Evolutionary conservation across 2,329 filamentous ascomycete species (phyloP).

Genomic region (Venturia aucupariae): DNA sequence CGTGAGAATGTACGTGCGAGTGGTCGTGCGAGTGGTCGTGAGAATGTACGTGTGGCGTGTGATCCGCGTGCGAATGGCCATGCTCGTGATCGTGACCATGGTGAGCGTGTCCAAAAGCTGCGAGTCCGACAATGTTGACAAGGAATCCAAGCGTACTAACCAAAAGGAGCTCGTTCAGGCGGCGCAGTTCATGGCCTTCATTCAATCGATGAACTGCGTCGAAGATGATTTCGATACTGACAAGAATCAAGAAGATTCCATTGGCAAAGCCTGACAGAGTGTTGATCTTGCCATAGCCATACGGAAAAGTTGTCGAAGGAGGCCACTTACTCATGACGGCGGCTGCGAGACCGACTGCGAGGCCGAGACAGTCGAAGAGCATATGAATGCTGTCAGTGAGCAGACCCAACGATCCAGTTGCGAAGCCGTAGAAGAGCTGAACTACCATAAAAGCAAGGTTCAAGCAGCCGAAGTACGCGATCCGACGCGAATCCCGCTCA

Average conservation of each 20-base stretch:
- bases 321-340: conserved; percentile 97
- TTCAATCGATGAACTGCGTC: conserved; percentile 84
- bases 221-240: conserved; percentile 92
- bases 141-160: conserved; percentile 79
- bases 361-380: conserved; percentile 95
- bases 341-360: conserved; percentile 82
- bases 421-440: conserved; percentile 86
- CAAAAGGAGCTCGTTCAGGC: conserved; percentile 76
- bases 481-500: conserved; percentile 86
- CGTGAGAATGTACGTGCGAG: conserved; percentile 18
- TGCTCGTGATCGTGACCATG: conserved; percentile 50
- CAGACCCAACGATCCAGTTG: conserved; percentile 88
- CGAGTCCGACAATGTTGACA: conserved; percentile 88
- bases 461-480: conserved; percentile 95
- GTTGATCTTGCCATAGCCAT: conserved; percentile 94
- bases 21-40: conserved; percentile 25
- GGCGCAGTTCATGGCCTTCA: conserved; percentile 73
- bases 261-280: conserved; percentile 94
- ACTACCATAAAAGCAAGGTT: conserved; percentile 94
- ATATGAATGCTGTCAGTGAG: conserved; percentile 98
- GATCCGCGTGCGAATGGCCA: conserved; percentile 41
- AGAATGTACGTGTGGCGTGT: conserved; percentile 12
- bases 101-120: conserved; percentile 60
- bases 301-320: conserved; percentile 78
- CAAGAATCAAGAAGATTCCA: conserved; percentile 85